Evolutionary conservation across 2,329 filamentous ascomycete genomes (phyloP), one percentile per base, ranked within the genome.

Genomic region (Xylariaceae sp.): DNA sequence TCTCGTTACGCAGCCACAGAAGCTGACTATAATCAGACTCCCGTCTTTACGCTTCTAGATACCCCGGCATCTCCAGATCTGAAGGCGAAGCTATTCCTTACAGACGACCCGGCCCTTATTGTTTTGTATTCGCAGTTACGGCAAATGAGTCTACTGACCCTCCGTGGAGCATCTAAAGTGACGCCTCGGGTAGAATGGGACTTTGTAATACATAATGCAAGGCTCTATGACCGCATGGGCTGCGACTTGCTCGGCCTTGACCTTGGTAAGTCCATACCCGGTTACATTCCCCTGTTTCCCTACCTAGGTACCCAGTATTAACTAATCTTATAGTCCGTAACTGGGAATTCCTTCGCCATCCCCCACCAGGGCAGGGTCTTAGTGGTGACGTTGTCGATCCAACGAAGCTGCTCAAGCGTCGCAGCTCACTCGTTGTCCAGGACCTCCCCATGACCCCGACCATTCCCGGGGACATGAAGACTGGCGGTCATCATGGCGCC

Each of bases 241-340:
- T 96, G 95, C 69, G 94, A 97, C 73, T 75, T 96, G 7, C 82
- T 98, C 0, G 95, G 93, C 1, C 78, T 98, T 4, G 91, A 96
- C 67, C 78, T 98, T 5, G 89, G 88, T 90, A 80, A 73, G 77
- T 78, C 9, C 36, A 26, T 26, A 12, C 24, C 23, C 31, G 21
- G n/a, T 34, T 39, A 2, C 4, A 11, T 34, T 14, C 16, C 11
- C 19, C 34, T 26, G 11, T 8, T 11, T 21, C 17, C 11, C 58
- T 31, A 43, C 49, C 47, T 54, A 23, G 9, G 4, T 7, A 28
- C 23, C 31, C 16, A 36, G 21, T 14, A 26, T 17, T 34, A 11
- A 24, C 37, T 40, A 44, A 45, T 55, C 39, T 31, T 16, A n/a
- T 29, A 85, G 90, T 95, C 12, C 84, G 87, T 26, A 91, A 89